Conservation (phyloP, 2,329 filamentous ascomycete species). For the Anthostomella pinea region DNA sequence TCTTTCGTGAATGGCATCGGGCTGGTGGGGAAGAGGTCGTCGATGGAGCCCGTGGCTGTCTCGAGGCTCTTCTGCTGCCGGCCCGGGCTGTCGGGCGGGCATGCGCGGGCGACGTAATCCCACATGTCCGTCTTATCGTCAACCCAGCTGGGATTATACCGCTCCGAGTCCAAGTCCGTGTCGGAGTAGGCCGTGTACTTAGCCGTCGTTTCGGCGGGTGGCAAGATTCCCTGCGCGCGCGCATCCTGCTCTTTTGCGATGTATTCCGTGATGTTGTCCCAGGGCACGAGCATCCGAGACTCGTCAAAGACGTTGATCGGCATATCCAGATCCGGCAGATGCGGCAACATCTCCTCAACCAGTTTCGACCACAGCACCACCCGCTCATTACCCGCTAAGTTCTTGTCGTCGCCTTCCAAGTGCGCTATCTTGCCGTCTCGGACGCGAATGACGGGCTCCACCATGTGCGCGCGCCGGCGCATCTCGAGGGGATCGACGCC, state of each 20-base stretch:
- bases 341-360: conserved; percentile 46
- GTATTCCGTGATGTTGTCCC: conserved; percentile 51
- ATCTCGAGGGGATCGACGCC: conserved; percentile 44
- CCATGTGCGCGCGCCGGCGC: conserved; percentile 37
- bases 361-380: conserved; percentile 47
- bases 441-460: conserved; percentile 44
- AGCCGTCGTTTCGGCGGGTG: conserved; percentile 42
- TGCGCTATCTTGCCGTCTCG: conserved; percentile 42
- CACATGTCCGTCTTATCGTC: conserved; percentile 51
- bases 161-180: conserved; percentile 32
- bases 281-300: conserved; percentile 58
- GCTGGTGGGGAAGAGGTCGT: conserved; percentile 27
- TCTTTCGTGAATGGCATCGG: conserved; percentile 34
- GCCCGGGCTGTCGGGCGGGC: conserved; percentile 53
- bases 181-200: conserved; percentile 40
- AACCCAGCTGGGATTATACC: conserved; percentile 48
- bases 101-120: conserved; percentile 55
- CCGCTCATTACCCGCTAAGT: conserved; percentile 38
- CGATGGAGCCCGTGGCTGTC: conserved; percentile 20
- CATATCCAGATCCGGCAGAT: conserved; percentile 64
- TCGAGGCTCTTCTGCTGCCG: conserved; percentile 32
- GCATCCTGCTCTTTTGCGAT: conserved; percentile 48
- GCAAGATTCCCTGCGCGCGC: conserved; percentile 41
- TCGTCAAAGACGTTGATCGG: conserved; percentile 65
- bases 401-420: conserved; percentile 34